phyloP scores from a whole-genome alignment of 2,329 filamentous ascomycete genomes.

The Aureobasidium musti region DNA sequence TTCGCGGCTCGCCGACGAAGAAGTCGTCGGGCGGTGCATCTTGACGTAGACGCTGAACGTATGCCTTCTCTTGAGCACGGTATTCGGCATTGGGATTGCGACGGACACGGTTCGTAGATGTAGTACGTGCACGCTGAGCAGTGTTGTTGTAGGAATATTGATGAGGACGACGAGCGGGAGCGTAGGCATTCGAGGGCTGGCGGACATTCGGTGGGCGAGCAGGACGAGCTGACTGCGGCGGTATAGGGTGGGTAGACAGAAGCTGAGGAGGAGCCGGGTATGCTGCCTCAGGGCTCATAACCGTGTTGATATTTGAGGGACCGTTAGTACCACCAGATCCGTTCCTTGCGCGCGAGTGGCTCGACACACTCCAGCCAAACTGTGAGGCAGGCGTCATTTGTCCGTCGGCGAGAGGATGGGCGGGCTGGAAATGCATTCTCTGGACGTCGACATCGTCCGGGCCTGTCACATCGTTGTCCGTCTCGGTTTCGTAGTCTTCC shows the following conservation, averaged over 20 bases:
- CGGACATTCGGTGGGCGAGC: slow-evolving; percentile 48
- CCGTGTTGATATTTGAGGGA: background rate
- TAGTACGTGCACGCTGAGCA: slow-evolving; percentile 57
- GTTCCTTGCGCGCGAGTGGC: slow-evolving; percentile 25
- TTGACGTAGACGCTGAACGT: slow-evolving; percentile 86
- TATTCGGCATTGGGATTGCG: slow-evolving; percentile 72
- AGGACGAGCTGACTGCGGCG: slow-evolving; percentile 2
- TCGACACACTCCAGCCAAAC: slow-evolving; percentile 37
- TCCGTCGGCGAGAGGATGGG: background rate
- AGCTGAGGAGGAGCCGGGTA: slow-evolving; percentile 31
- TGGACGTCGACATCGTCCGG: slow-evolving; percentile 20
- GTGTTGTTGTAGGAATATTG: slow-evolving; percentile 51
- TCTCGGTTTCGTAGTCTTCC: slow-evolving; percentile 22
- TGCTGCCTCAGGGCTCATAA: background rate
- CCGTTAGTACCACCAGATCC: slow-evolving; percentile 26
- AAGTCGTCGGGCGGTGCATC: slow-evolving; percentile 64
- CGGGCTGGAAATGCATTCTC: slow-evolving; percentile 24
- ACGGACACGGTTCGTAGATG: slow-evolving; percentile 57
- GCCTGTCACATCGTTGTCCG: slow-evolving; percentile 24
- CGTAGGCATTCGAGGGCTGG: slow-evolving; percentile 54
- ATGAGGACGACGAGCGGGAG: slow-evolving; percentile 51
- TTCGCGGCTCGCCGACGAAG: slow-evolving; percentile 71
- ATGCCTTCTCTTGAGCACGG: slow-evolving; percentile 87
- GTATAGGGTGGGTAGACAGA: slow-evolving; percentile 32
- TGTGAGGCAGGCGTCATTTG: slow-evolving; percentile 36